phyloP scores from a whole-genome alignment of 2,329 filamentous ascomycete genomes.

The Penicillium sp. region DNA sequence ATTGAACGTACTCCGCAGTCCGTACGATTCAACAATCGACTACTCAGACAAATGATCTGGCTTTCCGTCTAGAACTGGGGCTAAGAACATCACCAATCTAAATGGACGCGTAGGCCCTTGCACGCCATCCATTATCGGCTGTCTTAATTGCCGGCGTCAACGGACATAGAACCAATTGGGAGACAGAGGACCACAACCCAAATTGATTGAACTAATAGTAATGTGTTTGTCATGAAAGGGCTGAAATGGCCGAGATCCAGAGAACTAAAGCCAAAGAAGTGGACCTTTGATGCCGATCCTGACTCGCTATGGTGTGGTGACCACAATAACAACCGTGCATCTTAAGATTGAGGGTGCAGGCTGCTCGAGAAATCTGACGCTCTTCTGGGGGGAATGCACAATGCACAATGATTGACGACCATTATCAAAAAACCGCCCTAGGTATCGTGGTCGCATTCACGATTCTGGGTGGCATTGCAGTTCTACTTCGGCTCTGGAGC shows the following conservation, averaged over 20 bases:
- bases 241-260: background rate
- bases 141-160: background rate
- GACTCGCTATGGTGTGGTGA: background rate
- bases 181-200: no score
- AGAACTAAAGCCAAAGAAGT: background rate
- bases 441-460: conserved; percentile 28
- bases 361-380: background rate
- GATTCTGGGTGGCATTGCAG: conserved; percentile 24
- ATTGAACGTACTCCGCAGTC: background rate
- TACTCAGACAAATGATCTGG: background rate
- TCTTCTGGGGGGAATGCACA: background rate
- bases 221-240: background rate
- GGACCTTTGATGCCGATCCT: background rate
- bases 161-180: background rate
- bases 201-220: background rate
- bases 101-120: background rate
- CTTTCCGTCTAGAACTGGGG: background rate
- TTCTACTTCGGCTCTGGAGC: conserved; percentile 30
- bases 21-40: background rate
- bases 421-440: conserved; percentile 25
- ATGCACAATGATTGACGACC: conserved; percentile 23
- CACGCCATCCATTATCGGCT: background rate
- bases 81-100: background rate
- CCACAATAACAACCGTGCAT: background rate
- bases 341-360: background rate